Evolutionary conservation across 352 stramenopile genomes (phyloP), one percentile per base, ranked within the genome.

Genomic region (Phytophthora pini): DNA sequence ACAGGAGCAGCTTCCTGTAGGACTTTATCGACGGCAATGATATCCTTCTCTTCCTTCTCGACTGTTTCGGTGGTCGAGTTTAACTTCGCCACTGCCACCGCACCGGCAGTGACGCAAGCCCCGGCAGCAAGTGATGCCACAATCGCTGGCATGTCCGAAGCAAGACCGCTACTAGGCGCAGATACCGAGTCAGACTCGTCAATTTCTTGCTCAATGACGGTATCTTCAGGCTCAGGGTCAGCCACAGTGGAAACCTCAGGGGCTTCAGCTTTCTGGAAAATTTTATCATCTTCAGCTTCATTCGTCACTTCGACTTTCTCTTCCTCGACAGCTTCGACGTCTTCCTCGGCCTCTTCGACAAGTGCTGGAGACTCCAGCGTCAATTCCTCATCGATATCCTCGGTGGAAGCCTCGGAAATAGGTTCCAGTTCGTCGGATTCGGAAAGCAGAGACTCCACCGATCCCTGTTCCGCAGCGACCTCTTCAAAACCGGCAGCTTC

Each of bases 111-210:
- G 7, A 58, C 7, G 17, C 41, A 57, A 12, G 46, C 39, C 4
- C 46, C 51, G 22, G 40, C 58, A 48, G 61, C 53, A 31, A 64
- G 61, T 13, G 53, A 64, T 3, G 61, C 61, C n/a, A 69, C 61
- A 20, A 69, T 68, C 1, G 47, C 26, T 9, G 60, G 51, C 60
- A 68, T 68, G 10, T 54, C 46, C 15, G 43, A 62, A 7, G 52
- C 5, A 12, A 58, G 24, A 56, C 44, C 8, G 5, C 34, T 44
- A 13, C 12, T 56, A 36, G 38, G 36, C 15, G 36, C 15, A 34
- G 34, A n/a, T 24, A 34, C 26, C 34, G 22, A 13, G 43, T 0
- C 29, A 22, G 26, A 52, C 12, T 36, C 10, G 24, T 11, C n/a
- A 5, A 32, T n/a, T 12, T 36, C 31, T 41, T 43, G 7, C 29